Base-by-base conservation (phyloP, 495 filamentous ascomycete genomes). In the Aspergillus indologenus region DNA sequence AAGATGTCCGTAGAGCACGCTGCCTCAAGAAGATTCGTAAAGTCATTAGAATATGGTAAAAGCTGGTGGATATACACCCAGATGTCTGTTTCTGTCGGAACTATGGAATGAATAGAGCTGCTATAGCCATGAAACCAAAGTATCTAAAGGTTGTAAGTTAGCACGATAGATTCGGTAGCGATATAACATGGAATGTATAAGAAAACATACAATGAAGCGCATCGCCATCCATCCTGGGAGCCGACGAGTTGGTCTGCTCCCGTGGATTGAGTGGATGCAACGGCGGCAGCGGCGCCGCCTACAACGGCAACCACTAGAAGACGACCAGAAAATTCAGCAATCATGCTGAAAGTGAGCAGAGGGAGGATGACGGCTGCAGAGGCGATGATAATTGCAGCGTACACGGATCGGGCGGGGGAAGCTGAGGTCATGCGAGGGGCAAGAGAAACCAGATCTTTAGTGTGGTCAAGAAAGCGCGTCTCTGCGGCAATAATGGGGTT, bases 401-500 rank as follows among this genome's bases (percentile, higher is more conserved):
- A 75, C 20, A 73, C 70, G 2, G 73, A 65, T 7, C 71, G 57
- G 0, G 67, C 65, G 14, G 62, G 55, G 1, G 64, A 58, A 8
- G 63, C 56, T 5, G 59, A 49, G 12, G 64, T 62, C 12, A 61
- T 22, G 31, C 65, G 66, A 2, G 76, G 63, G 0, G 70, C 72
- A 9, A 89, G 69, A 19, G 79, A 82, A 24, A 91, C 74, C 5
- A 95, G 82, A 62, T 95, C 90, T 7, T 81, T 75, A 19, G 74
- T 67, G 19, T 83, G 73, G 40, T 89, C 80, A 6, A 95, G 76
- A 67, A 92, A 93, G 42, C 77, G 80, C 1, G 83, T 79, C 68
- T 93, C 90, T n/a, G 70, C 66, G 19, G 84, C 79, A 20, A 81
- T 82, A 54, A 93, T 81, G 12, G 88, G 88, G 19, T 71, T 72